Base-by-base conservation (phyloP, 768 basidiomycete genomes). In the Scleroderma bovista region DNA sequence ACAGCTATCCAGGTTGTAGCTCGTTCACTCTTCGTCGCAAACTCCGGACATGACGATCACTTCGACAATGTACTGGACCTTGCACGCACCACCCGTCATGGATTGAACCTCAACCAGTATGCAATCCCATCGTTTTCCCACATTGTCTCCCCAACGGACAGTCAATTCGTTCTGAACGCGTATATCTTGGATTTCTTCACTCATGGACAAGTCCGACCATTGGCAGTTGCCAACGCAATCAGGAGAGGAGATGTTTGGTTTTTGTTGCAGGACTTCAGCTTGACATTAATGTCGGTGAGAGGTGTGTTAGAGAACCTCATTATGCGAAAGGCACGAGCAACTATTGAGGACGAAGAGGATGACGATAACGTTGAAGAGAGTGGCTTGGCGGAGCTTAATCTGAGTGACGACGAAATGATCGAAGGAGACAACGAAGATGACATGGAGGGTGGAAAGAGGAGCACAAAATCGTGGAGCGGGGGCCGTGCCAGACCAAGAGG, bases 131-230 rank as follows among this genome's bases (percentile, higher is more conserved):
- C 80, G 1, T 59, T 85, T 57, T 64, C 61, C 20, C 54, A 47
- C 49, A 70, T 66, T 62, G 70, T 59, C 41, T 32, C 57, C n/a
- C 20, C 34, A 16, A 16, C 46, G 6, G 57, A 55, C 3, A 47
- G 59, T 2, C 20, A 57, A 6, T 64, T 65, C 39, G 66, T 65
- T 9, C 69, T 85, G 40, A 86, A 87, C 51, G 84, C 81, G 0
- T 85, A 85, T 57, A 61, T 87, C 15, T 66, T 78, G 40, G 86
- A 88, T 58, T 88, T 86, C 64, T 86, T 77, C 59, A 74, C 61
- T 1, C 86, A 88, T 50, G 86, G 85, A 0, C 81, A 83, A 58
- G 66, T 69, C 7, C 58, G 64, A 2, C 68, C 78, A 2, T 61
- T 86, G 31, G 69, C 67, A 11, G 53, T 54, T 0, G 79, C 80